Base-by-base conservation (phyloP, 2,329 filamentous ascomycete genomes). In the Epicoccum nigrum region DNA sequence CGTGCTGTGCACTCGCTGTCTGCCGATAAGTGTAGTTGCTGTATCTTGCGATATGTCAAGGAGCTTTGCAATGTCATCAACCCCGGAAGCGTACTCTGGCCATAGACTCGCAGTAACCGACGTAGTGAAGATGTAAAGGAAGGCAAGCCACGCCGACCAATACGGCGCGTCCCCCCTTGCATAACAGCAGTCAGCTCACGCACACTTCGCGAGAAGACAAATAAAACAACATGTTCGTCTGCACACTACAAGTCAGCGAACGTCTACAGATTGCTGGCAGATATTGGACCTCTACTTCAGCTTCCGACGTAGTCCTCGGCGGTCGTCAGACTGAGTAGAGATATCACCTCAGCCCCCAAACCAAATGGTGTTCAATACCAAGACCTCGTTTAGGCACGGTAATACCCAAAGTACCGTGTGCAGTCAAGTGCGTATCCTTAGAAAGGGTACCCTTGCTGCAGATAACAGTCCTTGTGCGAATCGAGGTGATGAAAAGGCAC, bases 131-230 rank as follows among this genome's bases (percentile, higher is more conserved):
- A n/a, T n/a, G n/a, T 27, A 15, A 19, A 43, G 19, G 7, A 5
- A 50, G 6, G 17, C 34, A 30, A 40, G 23, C 48, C 48, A n/a
- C 23, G 35, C n/a, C 9, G 12, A 51, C 25, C 8, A 17, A 17
- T 7, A 40, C 17, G 9, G 19, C 30, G 31, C 35, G 25, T 16
- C 12, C 6, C 41, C 48, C 48, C 48, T 51, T 51, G 42, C 48
- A 42, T 45, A 32, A 23, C 19, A 40, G 8, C 13, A 28, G 28
- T 30, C 20, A 39, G 40, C 47, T 44, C 32, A 40, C 19, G 17
- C 31, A 32, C 32, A 2, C 1, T 25, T 2, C 23, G 23, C 23
- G 23, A 9, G 20, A 16, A 38, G 15, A 4, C 4, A 8, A 15
- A 25, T 5, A n/a, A 3, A 9, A 21, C 12, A 5, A 5, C 34